phyloP scores from a whole-genome alignment of 140 eudicot genomes.

The Cichorium intybus region DNA sequence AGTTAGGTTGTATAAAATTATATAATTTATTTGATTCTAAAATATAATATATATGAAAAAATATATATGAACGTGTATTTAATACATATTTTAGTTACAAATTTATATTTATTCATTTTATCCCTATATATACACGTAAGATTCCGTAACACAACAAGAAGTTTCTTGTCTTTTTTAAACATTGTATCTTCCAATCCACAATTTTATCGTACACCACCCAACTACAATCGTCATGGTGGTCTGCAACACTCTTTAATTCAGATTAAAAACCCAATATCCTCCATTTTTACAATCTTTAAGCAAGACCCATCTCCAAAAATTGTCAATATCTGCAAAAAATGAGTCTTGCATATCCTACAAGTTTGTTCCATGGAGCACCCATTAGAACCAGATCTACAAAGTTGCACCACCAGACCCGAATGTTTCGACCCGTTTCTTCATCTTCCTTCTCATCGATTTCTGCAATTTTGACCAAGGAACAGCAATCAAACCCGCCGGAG shows the following conservation, averaged over 20 bases:
- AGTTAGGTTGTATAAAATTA: too few species aligned
- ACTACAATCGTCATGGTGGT: background rate
- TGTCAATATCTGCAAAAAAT: conserved; percentile 3
- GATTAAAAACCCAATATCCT: background rate
- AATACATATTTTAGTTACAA: background rate
- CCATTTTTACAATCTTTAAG: background rate
- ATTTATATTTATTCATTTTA: too few species aligned
- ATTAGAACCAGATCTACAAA: conserved; percentile 9
- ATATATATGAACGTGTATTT: background rate
- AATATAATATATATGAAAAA: too few species aligned
- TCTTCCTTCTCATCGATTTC: conserved; percentile 25
- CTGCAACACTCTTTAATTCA: conserved; percentile 1
- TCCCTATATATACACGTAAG: background rate
- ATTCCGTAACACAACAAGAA: background rate
- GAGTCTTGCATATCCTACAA: conserved; percentile 31
- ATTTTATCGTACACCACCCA: background rate
- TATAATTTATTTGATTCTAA: background rate
- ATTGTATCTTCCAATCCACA: background rate
- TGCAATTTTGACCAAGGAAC: conserved; percentile 32
- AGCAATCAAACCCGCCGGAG: conserved; percentile 12
- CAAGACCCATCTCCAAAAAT: too few species aligned
- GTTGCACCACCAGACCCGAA: conserved; percentile 22
- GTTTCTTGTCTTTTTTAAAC: background rate
- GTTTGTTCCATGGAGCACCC: conserved; percentile 26
- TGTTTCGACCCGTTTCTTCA: conserved; percentile 8